Percentiles rank a stretch among this genome's conserved stretches.
phyloP scores from a whole-genome alignment of 495 filamentous ascomycete genomes.

The Hypoxylon cercidicola region DNA sequence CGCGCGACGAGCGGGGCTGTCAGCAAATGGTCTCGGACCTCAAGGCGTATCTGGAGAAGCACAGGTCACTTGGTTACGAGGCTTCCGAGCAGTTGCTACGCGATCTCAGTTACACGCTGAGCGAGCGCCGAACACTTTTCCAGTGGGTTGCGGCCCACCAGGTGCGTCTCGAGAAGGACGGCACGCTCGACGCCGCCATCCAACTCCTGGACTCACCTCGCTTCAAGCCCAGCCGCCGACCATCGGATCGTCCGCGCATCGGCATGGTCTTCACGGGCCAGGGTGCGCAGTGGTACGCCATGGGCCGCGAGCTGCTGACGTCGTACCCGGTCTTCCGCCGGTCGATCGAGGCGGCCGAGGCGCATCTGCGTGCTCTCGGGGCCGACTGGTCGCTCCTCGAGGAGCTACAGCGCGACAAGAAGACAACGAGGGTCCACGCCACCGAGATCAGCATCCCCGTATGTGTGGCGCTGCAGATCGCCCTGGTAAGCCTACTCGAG shows the following conservation, averaged over 20 bases:
- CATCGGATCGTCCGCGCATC: background rate
- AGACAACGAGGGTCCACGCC: background rate
- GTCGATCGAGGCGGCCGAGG: background rate
- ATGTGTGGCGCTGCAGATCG: constrained; percentile 52
- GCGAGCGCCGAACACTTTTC: background rate
- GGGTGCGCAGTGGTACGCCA: constrained; percentile 57
- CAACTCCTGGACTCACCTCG: background rate
- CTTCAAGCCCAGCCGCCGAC: background rate
- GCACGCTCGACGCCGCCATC: background rate
- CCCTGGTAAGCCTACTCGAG: constrained; percentile 55
- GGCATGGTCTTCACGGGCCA: constrained; percentile 52
- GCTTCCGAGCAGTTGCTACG: background rate
- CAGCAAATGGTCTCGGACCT: background rate
- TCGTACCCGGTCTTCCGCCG: constrained; percentile 21
- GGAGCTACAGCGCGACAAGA: background rate
- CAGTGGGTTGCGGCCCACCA: background rate
- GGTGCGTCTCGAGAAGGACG: no score
- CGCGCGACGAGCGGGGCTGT: background rate
- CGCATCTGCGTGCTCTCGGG: background rate
- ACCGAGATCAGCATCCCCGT: constrained; percentile 36
- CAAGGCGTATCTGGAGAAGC: background rate
- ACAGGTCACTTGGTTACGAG: no score
- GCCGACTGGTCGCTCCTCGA: background rate
- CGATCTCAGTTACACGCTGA: background rate
- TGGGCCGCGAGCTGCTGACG: constrained; percentile 57